Evolutionary conservation across 192 early-diverging fungal genomes (phyloP), one percentile per base, ranked within the genome.

Genomic region (Neocallimastix lanati): DNA sequence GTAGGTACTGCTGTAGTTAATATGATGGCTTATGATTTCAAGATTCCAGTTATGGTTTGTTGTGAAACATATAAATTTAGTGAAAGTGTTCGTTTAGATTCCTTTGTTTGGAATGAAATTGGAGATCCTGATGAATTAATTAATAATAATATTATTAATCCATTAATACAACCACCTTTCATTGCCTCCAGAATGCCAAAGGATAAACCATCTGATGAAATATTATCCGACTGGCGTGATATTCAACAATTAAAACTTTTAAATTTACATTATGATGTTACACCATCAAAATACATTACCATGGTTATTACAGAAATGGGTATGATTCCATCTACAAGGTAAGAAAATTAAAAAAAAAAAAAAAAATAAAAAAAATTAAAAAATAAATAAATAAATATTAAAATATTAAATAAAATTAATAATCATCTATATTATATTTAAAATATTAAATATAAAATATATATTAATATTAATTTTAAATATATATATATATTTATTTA

Each of bases 51-150:
- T 28, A 96, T 99, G 85, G 94, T 95, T 11, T 88, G 92, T 78
- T 96, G 96, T 83, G 96, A 98, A 84, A 94, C 92, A 3, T 97
- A 96, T 86, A 99, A 99, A 87, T 98, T 99, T 80, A 91, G 91
- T 79, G 94, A 97, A 58, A 87, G 90, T 16, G 93, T 94, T 33
- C 94, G 96, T 84, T 85, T 99, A 28, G 98, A 99, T 85, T 94
- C 96, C 21, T 93, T 98, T 81, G 96, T 96, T 7, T 91, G 90
- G 93, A 99, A 99, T 85, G 98, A 99, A 84, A 89, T 96, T 79
- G 96, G 93, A 83, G 89, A 95, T 83, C 93, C 95, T 2, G 93
- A 96, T 80, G 92, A 93, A 79, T 84, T 98, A 16, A 93, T 95
- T 29, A 88, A 88, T 80, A 67, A 67, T 67, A 67, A 67, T n/a